phyloP scores from a whole-genome alignment of 73 alveolate species.

The Urostyla sp. region DNA sequence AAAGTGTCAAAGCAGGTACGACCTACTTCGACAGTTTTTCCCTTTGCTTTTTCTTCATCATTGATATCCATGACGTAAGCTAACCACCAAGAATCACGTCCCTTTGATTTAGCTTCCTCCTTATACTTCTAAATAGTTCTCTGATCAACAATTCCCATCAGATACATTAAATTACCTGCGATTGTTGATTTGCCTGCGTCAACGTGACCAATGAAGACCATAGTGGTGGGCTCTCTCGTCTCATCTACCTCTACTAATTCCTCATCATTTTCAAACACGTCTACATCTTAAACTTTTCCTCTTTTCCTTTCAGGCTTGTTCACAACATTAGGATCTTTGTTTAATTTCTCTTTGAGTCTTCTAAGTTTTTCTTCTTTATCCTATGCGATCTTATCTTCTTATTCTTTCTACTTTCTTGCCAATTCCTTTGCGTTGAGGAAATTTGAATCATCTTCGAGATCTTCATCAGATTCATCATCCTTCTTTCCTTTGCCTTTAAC shows the following conservation, averaged over 20 bases:
- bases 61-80: slow-evolving; percentile 98
- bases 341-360: slow-evolving; percentile 10
- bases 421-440: slow-evolving; percentile 41
- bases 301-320: slow-evolving; percentile 39
- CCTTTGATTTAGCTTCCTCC: slow-evolving; percentile 96
- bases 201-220: slow-evolving; percentile 98
- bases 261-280: slow-evolving; percentile 73
- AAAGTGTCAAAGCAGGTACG: slow-evolving; percentile 97
- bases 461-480: slow-evolving; percentile 13
- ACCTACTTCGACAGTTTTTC: slow-evolving; percentile 99
- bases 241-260: slow-evolving; percentile 91
- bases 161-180: slow-evolving; percentile 92
- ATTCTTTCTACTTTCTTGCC: slow-evolving; percentile 61
- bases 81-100: slow-evolving; percentile 98
- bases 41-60: slow-evolving; percentile 97
- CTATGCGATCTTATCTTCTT: slow-evolving; percentile 52
- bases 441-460: slow-evolving; percentile 14
- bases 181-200: slow-evolving; percentile 99
- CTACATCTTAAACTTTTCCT: slow-evolving; percentile 62
- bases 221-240: slow-evolving; percentile 90
- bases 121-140: slow-evolving; percentile 95
- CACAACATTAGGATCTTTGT: slow-evolving; percentile 56
- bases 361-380: slow-evolving; percentile 22
- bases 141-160: slow-evolving; percentile 92
- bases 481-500: slow-evolving; percentile 15